These are phyloP conservation scores for Trichoderma parareesei DNA, from an alignment of 495 filamentous ascomycete species.

Conservation along the genomic window DNA sequence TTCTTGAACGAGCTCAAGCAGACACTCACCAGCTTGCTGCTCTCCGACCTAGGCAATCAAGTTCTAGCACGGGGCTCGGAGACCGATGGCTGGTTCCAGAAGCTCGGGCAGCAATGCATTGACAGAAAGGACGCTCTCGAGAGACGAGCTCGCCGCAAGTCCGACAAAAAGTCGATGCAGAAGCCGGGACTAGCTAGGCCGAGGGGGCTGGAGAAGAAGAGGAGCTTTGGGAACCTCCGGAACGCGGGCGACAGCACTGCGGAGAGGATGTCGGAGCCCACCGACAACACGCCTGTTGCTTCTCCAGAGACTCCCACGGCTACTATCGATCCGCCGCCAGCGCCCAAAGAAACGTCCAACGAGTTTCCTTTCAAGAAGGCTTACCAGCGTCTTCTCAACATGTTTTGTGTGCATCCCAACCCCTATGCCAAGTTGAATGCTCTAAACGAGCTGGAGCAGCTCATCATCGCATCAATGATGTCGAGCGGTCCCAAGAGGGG, in stretches of 20 bases:
- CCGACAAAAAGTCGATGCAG: conserved; percentile 28
- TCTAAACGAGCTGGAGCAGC: conserved; percentile 70
- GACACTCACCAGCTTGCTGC: conserved; percentile 70
- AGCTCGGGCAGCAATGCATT: conserved; percentile 67
- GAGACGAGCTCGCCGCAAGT: conserved; percentile 31
- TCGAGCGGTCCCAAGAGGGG: conserved; percentile 30
- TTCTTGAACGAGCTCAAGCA: conserved; percentile 74
- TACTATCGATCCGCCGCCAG: conserved; percentile 18
- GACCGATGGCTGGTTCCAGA: conserved; percentile 85
- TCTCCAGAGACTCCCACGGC: background rate
- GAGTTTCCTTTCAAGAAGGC: conserved; percentile 66
- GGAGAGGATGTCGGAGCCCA: conserved; percentile 18
- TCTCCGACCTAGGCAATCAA: conserved; percentile 82
- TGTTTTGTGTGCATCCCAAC: conserved; percentile 86
- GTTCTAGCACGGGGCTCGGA: conserved; percentile 83
- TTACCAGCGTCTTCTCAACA: conserved; percentile 70
- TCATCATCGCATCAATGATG: conserved; percentile 70
- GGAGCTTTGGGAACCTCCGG: conserved; percentile 43
- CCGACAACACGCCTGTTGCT: background rate
- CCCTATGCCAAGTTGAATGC: conserved; percentile 80
- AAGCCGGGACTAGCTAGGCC: conserved; percentile 31
- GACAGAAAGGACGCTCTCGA: conserved; percentile 62
- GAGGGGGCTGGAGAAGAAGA: conserved; percentile 51
- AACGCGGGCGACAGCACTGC: conserved; percentile 28
- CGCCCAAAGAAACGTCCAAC: conserved; percentile 34